Conservation (phyloP, 768 basidiomycete species). For the Trametopsis cervina region DNA sequence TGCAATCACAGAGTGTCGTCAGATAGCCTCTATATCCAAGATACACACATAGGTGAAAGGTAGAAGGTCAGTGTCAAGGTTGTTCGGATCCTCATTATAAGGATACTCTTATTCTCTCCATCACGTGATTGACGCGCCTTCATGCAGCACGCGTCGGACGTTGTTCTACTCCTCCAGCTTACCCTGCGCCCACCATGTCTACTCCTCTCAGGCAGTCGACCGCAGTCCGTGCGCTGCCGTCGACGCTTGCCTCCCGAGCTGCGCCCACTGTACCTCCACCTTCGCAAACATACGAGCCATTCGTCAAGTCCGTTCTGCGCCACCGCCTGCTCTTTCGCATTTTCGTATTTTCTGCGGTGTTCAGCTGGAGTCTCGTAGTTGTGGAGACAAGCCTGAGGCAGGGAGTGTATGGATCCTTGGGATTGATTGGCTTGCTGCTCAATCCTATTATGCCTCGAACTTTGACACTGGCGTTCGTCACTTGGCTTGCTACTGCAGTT, state of each 20-base stretch:
- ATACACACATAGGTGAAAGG: no score
- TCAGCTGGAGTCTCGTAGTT: slow-evolving; percentile 37
- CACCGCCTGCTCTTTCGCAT: slow-evolving; percentile 52
- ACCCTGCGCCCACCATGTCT: not conserved
- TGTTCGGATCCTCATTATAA: no score
- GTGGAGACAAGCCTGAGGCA: slow-evolving; percentile 38
- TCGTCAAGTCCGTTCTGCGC: slow-evolving; percentile 53
- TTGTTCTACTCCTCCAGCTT: no score
- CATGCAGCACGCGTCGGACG: no score
- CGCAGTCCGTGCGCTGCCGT: slow-evolving; percentile 38
- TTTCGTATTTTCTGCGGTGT: slow-evolving; percentile 42
- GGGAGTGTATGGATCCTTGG: slow-evolving; percentile 29
- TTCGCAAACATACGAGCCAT: slow-evolving; percentile 55
- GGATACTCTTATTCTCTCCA: no score
- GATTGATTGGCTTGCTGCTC: slow-evolving; percentile 33
- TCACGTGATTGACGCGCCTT: no score
- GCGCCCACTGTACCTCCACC: slow-evolving; percentile 52
- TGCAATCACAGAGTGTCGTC: no score
- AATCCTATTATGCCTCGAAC: slow-evolving; percentile 31
- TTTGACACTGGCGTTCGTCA: slow-evolving; percentile 31
- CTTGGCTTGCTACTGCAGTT: slow-evolving; percentile 47
- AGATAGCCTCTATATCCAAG: no score
- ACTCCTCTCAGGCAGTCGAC: slow-evolving; percentile 15
- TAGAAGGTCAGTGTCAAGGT: no score
- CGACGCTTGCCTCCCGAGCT: slow-evolving; percentile 34